Conservation (phyloP, 2,329 filamentous ascomycete species). For the Daldinia eschscholtzii region DNA sequence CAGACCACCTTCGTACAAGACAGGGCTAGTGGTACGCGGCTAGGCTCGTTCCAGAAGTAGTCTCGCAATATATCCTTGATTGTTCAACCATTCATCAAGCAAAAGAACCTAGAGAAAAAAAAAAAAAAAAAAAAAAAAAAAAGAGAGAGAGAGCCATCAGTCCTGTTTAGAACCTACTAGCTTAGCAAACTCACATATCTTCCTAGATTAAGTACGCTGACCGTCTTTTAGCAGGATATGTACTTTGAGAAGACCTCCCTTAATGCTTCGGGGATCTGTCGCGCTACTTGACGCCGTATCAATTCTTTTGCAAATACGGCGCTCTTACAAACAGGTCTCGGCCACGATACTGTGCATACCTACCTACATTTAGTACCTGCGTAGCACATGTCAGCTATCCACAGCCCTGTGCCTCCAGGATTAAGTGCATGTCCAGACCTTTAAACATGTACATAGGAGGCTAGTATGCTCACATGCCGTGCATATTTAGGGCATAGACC, state of each 20-base stretch:
- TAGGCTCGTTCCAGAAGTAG: constrained; percentile 40
- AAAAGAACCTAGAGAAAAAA: background rate
- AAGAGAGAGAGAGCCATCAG: constrained; percentile 9
- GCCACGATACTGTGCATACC: constrained; percentile 24
- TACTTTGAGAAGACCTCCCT: constrained; percentile 7
- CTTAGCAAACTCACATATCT: constrained; percentile 26
- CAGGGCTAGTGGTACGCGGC: constrained; percentile 32
- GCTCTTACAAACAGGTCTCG: constrained; percentile 24
- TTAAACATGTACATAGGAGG: constrained; percentile 24
- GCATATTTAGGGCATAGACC: constrained; percentile 38
- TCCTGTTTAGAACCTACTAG: constrained; percentile 15
- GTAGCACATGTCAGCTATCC: constrained; percentile 39
- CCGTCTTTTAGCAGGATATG: constrained; percentile 13
- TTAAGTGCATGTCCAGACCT: constrained; percentile 29
- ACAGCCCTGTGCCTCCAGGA: constrained; percentile 33
- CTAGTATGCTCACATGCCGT: constrained; percentile 42
- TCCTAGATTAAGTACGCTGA: constrained; percentile 14
- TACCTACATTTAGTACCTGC: background rate
- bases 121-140: background rate
- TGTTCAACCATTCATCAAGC: constrained; percentile 19
- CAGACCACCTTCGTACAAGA: constrained; percentile 26
- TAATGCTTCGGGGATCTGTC: constrained; percentile 23
- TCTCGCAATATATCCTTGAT: constrained; percentile 31
- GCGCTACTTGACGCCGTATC: constrained; percentile 24
- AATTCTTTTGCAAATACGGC: constrained; percentile 21